phyloP scores from a whole-genome alignment of 768 basidiomycete species.

The Boletus tomentosulus region DNA sequence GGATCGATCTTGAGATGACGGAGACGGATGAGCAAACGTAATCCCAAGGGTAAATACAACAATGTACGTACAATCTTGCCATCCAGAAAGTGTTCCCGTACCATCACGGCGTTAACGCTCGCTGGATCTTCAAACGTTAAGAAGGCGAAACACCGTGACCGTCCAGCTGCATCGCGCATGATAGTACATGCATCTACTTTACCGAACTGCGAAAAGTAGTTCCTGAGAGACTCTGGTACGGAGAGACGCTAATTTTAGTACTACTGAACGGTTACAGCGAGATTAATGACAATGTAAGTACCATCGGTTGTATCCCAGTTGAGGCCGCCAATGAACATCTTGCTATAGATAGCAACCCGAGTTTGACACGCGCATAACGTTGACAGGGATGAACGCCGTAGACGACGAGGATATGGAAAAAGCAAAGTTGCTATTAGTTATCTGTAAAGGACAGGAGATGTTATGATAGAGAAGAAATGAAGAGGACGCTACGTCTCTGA shows the following conservation, averaged over 20 bases:
- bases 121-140: conserved; percentile 92
- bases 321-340: conserved; percentile 99
- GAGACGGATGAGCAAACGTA: conserved; percentile 18
- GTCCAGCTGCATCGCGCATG: conserved; percentile 94
- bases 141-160: conserved; percentile 97
- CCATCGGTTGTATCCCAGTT: conserved; percentile 99
- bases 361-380: conserved; percentile 23
- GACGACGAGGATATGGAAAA: conserved; percentile 33
- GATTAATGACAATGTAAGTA: conserved; percentile 47
- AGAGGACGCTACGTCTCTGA: conserved; percentile 69
- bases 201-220: conserved; percentile 95
- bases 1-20: conserved; percentile 80
- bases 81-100: conserved; percentile 89
- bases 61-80: conserved; percentile 84
- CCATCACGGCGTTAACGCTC: conserved; percentile 94
- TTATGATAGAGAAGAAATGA: conserved; percentile 55
- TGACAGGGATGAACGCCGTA: conserved; percentile 24
- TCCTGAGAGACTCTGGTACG: conserved; percentile 63
- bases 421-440: conserved; percentile 74
- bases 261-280: conserved; percentile 37
- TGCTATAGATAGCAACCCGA: conserved; percentile 54
- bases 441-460: conserved; percentile 61
- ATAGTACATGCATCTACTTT: conserved; percentile 97
- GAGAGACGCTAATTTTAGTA: conserved; percentile 35
- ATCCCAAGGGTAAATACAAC: conserved; percentile 19